Conservation (phyloP, 495 filamentous ascomycete species). For the Aspergillus mulundensis region DNA sequence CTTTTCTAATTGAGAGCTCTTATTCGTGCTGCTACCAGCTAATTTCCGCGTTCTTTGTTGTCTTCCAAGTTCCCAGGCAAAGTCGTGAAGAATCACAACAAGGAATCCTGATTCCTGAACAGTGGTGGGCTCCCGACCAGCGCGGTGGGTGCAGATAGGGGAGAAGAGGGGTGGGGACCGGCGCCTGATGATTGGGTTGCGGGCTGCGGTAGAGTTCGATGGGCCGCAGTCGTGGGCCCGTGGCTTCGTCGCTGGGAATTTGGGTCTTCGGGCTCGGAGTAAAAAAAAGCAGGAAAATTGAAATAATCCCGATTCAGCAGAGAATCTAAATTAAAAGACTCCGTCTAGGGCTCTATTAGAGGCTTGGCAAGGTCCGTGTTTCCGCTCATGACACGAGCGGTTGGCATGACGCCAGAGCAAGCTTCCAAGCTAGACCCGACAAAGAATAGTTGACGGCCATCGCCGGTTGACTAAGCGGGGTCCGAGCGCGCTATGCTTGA, state of each 20-base stretch:
- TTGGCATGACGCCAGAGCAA: neutral
- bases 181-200: constrained; percentile 9
- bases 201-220: constrained; percentile 14
- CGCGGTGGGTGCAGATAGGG: constrained; percentile 13
- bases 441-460: neutral
- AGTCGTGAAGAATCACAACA: neutral
- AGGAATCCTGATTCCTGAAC: neutral
- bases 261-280: constrained; percentile 1
- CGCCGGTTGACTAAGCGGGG: constrained; percentile 6
- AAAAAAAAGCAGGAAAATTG: constrained; percentile 1
- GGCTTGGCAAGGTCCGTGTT: constrained; percentile 6
- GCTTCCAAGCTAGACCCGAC: constrained; percentile 3
- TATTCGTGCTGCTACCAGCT: too few relatives aligned
- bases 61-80: neutral
- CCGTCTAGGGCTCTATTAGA: neutral
- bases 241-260: constrained; percentile 10
- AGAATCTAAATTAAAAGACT: constrained; percentile 3
- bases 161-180: neutral
- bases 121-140: constrained; percentile 5
- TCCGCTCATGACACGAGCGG: neutral
- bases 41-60: neutral
- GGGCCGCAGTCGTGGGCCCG: constrained; percentile 10
- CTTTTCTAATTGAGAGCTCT: too few relatives aligned
- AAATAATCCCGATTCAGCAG: constrained; percentile 4
- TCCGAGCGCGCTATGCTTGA: constrained; percentile 2